These are phyloP conservation scores for Trichoderma erinaceum DNA, from an alignment of 495 filamentous ascomycete genomes.

Conservation along the genomic window DNA sequence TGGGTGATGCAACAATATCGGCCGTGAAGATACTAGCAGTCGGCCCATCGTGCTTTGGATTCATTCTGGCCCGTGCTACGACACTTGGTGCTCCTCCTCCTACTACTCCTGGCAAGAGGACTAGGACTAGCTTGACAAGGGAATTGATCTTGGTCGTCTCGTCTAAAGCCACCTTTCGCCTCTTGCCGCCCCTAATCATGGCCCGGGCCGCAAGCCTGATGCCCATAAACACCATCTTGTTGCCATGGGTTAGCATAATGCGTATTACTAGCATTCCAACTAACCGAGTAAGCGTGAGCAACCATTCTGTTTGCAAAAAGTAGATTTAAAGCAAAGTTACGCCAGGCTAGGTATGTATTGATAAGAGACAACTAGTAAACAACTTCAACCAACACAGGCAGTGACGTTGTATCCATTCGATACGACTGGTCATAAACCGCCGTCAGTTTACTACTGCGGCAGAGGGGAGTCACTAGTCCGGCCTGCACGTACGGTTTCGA, in stretches of 20 bases:
- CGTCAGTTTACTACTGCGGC: not conserved
- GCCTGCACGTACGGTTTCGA: not conserved
- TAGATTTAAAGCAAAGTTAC: too few species aligned
- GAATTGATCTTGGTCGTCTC: not conserved
- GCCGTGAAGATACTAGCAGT: too few species aligned
- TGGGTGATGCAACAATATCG: too few species aligned
- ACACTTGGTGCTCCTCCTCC: not conserved
- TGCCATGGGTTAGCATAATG: not conserved
- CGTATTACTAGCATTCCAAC: not conserved
- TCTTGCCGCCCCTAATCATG: slow-evolving; percentile 9
- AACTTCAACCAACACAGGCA: not conserved
- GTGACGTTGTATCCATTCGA: not conserved
- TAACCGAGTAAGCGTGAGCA: not conserved
- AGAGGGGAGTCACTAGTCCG: not conserved
- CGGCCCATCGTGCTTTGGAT: not conserved
- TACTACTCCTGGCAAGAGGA: not conserved
- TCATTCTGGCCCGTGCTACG: not conserved
- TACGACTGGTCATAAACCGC: slow-evolving; percentile 3
- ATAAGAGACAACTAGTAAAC: too few species aligned
- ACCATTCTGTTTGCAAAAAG: too few species aligned
- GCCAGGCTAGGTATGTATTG: too few species aligned
- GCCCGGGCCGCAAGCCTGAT: not conserved
- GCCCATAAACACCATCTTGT: not conserved
- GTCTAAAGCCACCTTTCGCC: not conserved
- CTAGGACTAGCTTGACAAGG: not conserved